These are phyloP conservation scores for Leishmania aethiopica DNA, from an alignment of 208 protist species.

Conservation along the genomic window DNA sequence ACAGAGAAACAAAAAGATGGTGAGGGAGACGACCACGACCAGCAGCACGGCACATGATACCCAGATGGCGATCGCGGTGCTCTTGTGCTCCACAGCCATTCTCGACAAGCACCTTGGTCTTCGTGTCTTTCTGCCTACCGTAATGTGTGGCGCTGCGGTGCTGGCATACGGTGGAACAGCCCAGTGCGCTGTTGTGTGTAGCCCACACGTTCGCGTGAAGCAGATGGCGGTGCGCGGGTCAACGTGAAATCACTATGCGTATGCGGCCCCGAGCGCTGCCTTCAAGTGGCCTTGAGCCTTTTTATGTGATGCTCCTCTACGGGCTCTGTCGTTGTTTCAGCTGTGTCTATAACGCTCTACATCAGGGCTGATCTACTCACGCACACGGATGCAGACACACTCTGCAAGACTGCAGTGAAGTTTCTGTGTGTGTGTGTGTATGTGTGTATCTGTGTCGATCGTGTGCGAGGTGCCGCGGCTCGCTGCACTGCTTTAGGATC, in stretches of 20 bases:
- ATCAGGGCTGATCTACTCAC: background rate
- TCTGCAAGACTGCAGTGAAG: background rate
- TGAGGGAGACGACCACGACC: slow-evolving; percentile 43
- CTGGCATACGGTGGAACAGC: background rate
- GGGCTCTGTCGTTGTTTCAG: background rate
- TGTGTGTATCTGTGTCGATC: background rate
- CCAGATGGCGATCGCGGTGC: slow-evolving; percentile 58
- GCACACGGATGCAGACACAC: background rate
- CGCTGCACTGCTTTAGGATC: background rate
- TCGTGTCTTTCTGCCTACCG: background rate
- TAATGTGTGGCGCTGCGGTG: background rate
- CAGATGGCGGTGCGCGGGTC: background rate
- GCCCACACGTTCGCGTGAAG: background rate
- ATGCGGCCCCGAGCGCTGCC: background rate
- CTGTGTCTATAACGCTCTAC: background rate
- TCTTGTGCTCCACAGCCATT: slow-evolving; percentile 44
- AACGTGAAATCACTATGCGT: background rate
- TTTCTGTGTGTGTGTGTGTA: too few species aligned
- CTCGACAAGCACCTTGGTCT: background rate
- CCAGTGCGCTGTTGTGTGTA: background rate
- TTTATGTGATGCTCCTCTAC: background rate
- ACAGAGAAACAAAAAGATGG: slow-evolving; percentile 33
- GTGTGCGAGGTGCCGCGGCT: background rate
- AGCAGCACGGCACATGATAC: slow-evolving; percentile 54
- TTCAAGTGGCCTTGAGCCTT: background rate